Evolutionary conservation across 768 basidiomycete genomes (phyloP).

Genomic region (Cyclocybe cylindracea): DNA sequence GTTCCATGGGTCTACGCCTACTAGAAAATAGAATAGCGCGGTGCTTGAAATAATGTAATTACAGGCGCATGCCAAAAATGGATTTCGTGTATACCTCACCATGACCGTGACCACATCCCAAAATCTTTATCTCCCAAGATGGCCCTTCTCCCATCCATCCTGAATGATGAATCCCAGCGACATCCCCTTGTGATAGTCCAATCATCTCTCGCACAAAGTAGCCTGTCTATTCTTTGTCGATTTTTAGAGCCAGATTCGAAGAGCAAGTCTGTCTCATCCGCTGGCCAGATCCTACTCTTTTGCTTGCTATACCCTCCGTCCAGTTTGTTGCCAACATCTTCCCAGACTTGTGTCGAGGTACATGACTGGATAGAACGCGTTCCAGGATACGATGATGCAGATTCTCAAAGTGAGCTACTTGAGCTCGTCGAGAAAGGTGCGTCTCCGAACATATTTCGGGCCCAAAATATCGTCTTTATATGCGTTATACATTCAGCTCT

Average conservation of each 20-base stretch:
- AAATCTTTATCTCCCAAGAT: slow-evolving; percentile 18
- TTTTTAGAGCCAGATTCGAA: slow-evolving; percentile 32
- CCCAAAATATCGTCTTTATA: neutral
- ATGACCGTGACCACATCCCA: slow-evolving; percentile 6
- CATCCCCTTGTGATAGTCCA: slow-evolving; percentile 57
- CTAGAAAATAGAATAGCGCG: neutral
- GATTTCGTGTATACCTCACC: slow-evolving; percentile 6
- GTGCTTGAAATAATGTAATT: slow-evolving; percentile 1
- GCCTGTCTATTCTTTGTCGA: slow-evolving; percentile 54
- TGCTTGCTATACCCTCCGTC: slow-evolving; percentile 58
- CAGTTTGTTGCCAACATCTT: slow-evolving; percentile 31
- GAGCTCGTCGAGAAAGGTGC: slow-evolving; percentile 42
- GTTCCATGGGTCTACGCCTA: neutral
- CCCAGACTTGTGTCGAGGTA: slow-evolving; percentile 34
- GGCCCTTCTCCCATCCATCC: slow-evolving; percentile 20
- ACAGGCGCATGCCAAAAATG: neutral
- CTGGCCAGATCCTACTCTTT: slow-evolving; percentile 40
- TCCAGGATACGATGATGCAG: slow-evolving; percentile 25
- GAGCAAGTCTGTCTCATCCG: slow-evolving; percentile 3
- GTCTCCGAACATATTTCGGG: slow-evolving; percentile 1
- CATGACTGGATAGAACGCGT: slow-evolving; percentile 29
- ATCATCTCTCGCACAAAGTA: slow-evolving; percentile 59
- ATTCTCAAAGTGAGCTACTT: slow-evolving; percentile 36
- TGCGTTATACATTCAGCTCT: slow-evolving; percentile 11
- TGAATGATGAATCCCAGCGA: slow-evolving; percentile 17